Percentiles rank a stretch among this genome's conserved stretches.
These are phyloP conservation scores for Aspergillus melleus DNA, from an alignment of 2,329 filamentous ascomycete species.

Conservation along the genomic window DNA sequence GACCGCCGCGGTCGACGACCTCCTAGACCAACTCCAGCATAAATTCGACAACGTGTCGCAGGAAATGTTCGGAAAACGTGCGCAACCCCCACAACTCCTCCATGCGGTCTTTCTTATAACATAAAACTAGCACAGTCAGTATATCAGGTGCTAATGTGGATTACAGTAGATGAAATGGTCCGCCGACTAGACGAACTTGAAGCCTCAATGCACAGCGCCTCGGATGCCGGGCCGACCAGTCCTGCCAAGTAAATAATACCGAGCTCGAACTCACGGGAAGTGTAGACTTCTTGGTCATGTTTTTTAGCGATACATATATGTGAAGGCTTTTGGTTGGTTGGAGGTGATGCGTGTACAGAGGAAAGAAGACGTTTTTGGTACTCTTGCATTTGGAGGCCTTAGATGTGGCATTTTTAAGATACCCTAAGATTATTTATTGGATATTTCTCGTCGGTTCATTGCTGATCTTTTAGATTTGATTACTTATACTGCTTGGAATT, in stretches of 20 bases:
- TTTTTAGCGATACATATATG: no score
- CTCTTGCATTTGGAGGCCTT: background rate
- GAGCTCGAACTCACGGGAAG: no score
- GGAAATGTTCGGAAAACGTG: slow-evolving; percentile 87
- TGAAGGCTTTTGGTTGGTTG: background rate
- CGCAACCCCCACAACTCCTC: slow-evolving; percentile 31
- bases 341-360: background rate
- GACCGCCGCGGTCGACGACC: slow-evolving; percentile 77
- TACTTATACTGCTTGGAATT: background rate
- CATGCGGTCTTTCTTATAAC: background rate
- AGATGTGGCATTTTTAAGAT: slow-evolving; percentile 1
- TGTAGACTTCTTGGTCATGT: background rate
- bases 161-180: slow-evolving; percentile 89
- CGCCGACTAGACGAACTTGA: slow-evolving; percentile 81
- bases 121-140: no score
- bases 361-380: background rate
- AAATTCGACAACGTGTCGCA: slow-evolving; percentile 84
- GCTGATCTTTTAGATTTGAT: no score
- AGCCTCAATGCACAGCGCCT: slow-evolving; percentile 64
- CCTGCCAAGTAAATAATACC: slow-evolving; percentile 14
- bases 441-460: background rate
- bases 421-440: slow-evolving; percentile 1
- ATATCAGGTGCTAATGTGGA: background rate
- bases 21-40: slow-evolving; percentile 78
- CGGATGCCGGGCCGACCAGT: slow-evolving; percentile 28